Conservation (phyloP, 129 eudicot species). For the Flaveria robusta region DNA sequence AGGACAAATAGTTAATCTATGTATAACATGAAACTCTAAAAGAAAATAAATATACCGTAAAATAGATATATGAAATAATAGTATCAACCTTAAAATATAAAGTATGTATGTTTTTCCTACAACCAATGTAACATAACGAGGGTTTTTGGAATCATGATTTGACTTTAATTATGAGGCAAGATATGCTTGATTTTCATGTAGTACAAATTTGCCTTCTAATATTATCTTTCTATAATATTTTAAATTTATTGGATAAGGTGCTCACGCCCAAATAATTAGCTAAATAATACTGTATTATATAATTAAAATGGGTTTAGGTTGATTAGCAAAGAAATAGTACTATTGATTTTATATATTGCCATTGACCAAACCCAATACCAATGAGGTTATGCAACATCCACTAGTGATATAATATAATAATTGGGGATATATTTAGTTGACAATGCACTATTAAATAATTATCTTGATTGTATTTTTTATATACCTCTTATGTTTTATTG, state of each 20-base stretch:
- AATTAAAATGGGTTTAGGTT: conserved; percentile 18
- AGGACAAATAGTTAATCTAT: too few species aligned
- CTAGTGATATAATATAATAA: background rate
- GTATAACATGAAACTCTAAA: too few species aligned
- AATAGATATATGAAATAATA: background rate
- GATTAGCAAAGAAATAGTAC: conserved; percentile 10
- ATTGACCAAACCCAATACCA: conserved; percentile 28
- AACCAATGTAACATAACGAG: background rate
- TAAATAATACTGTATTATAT: conserved; percentile 3
- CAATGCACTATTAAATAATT: background rate
- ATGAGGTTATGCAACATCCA: conserved; percentile 13
- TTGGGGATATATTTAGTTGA: background rate
- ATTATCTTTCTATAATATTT: background rate
- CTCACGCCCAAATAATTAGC: background rate
- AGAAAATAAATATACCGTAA: background rate
- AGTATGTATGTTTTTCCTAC: conserved; percentile 2
- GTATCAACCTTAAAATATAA: background rate
- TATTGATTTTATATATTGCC: conserved; percentile 16
- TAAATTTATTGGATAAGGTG: conserved; percentile 31
- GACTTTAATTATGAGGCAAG: background rate
- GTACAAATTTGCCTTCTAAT: conserved; percentile 15
- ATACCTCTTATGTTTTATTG: background rate
- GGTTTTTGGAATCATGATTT: background rate
- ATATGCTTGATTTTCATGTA: background rate
- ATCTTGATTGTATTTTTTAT: background rate